Evolutionary conservation across 768 basidiomycete genomes (phyloP).

Genomic region (Infundibulicybe gibba): DNA sequence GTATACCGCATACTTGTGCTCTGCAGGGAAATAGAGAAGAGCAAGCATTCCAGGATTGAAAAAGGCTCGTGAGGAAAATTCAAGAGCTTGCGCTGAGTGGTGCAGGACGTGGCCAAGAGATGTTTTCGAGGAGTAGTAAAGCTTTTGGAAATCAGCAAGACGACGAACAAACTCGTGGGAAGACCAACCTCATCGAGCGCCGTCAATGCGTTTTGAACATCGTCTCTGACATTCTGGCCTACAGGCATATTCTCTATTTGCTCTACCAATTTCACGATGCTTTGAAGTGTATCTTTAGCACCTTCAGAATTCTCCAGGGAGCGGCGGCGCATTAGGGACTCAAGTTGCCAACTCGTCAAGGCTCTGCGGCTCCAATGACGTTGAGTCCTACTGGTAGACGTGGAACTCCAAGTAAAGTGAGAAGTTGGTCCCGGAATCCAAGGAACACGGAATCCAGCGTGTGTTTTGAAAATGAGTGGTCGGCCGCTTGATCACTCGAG

Average conservation of each 20-base stretch:
- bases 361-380: constrained; percentile 9
- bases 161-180: background rate
- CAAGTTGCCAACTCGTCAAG: constrained; percentile 62
- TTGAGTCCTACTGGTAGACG: constrained; percentile 46
- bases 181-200: constrained; percentile 65
- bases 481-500: constrained; percentile 19
- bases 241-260: constrained; percentile 95
- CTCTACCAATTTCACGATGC: constrained; percentile 80
- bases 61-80: constrained; percentile 80
- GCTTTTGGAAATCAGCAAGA: constrained; percentile 21
- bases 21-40: constrained; percentile 93
- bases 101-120: constrained; percentile 46
- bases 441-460: constrained; percentile 50
- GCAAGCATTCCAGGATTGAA: constrained; percentile 97
- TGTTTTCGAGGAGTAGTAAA: constrained; percentile 29
- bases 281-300: constrained; percentile 71
- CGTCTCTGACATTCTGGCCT: constrained; percentile 66
- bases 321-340: constrained; percentile 70
- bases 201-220: constrained; percentile 66
- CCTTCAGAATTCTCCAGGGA: constrained; percentile 64
- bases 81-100: constrained; percentile 60
- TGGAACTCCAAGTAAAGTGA: constrained; percentile 80
- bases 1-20: constrained; percentile 97
- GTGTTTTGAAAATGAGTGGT: constrained; percentile 33
- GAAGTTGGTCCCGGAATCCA: constrained; percentile 69